Evolutionary conservation across 768 basidiomycete species (phyloP).

Genomic region (Lanmaoa pseudosensibilis): DNA sequence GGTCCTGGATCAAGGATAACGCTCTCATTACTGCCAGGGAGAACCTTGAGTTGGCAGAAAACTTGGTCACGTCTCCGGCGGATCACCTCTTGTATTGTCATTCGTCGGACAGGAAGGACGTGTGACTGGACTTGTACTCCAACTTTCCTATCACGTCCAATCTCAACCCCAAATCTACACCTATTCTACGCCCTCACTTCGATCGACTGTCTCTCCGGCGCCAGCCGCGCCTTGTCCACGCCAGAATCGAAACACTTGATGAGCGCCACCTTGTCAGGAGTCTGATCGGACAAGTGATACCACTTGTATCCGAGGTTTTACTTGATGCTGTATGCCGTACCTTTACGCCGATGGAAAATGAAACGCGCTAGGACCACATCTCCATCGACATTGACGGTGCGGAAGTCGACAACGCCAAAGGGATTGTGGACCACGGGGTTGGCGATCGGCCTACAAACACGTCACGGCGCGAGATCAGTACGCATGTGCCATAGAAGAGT

Average conservation of each 20-base stretch:
- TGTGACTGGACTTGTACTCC: too few species aligned
- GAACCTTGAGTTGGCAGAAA: too few species aligned
- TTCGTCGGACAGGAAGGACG: too few species aligned
- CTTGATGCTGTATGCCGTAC: conserved; percentile 22
- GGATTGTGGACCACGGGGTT: conserved; percentile 41
- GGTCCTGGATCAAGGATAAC: too few species aligned
- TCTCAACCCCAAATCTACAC: too few species aligned
- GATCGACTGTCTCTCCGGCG: conserved; percentile 41
- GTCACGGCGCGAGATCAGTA: not conserved
- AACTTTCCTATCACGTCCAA: too few species aligned
- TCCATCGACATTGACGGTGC: too few species aligned
- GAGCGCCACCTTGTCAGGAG: conserved; percentile 38
- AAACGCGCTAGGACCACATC: conserved; percentile 37
- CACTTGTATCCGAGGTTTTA: conserved; percentile 37
- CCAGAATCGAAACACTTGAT: conserved; percentile 47
- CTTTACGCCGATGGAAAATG: conserved; percentile 35
- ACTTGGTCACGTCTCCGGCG: too few species aligned
- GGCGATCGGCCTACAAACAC: conserved; percentile 28
- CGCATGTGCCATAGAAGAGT: not conserved
- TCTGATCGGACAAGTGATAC: conserved; percentile 40
- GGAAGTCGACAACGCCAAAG: too few species aligned
- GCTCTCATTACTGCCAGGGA: too few species aligned
- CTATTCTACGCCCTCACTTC: conserved; percentile 39
- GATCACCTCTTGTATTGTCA: too few species aligned
- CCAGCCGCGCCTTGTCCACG: conserved; percentile 35